Evolutionary conservation across 75 land plant genomes (phyloP).

Genomic region (Isoetes taiwanensis): DNA sequence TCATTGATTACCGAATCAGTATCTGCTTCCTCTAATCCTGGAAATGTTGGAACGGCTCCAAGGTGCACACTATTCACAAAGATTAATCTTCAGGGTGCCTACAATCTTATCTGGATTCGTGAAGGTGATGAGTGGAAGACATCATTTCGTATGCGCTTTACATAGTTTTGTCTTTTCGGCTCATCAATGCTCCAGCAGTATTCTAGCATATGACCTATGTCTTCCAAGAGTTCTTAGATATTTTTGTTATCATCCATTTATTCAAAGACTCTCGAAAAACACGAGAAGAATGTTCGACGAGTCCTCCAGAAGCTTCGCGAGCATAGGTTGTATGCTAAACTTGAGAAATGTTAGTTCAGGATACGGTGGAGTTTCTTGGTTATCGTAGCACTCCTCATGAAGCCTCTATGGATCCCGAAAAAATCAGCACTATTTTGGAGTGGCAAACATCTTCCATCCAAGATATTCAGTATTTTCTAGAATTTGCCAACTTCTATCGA

Average conservation of each 20-base stretch:
- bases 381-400: background rate
- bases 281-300: background rate
- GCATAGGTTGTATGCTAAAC: background rate
- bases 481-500: constrained; percentile 1
- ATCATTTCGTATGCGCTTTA: no score
- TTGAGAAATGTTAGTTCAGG: background rate
- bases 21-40: no score
- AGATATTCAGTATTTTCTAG: background rate
- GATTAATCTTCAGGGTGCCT: no score
- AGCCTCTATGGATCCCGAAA: background rate
- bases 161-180: constrained; percentile 8
- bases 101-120: no score
- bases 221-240: background rate
- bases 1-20: no score
- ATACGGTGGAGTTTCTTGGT: background rate
- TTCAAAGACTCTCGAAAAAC: background rate
- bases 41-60: no score
- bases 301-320: background rate
- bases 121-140: no score
- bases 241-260: constrained; percentile 3
- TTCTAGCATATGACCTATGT: constrained; percentile 6
- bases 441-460: constrained; percentile 3
- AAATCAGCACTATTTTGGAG: background rate
- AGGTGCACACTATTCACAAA: no score
- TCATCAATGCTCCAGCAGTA: constrained; percentile 11